These are phyloP conservation scores for Colletotrichum viniferum DNA, from an alignment of 2,329 filamentous ascomycete species.

Conservation along the genomic window DNA sequence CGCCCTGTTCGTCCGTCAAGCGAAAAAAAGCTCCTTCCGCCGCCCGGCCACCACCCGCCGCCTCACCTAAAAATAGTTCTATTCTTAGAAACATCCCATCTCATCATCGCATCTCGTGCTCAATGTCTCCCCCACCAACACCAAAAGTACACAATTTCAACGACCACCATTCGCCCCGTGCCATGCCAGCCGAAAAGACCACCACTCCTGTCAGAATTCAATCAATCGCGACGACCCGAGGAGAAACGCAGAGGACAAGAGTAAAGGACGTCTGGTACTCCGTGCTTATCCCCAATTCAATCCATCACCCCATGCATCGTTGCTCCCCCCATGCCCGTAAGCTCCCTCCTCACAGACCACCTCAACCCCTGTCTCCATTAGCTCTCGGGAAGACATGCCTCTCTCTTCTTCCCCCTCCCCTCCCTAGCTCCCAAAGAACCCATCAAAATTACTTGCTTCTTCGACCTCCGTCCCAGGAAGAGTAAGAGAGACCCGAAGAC, in stretches of 20 bases:
- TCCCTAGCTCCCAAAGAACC: not conserved
- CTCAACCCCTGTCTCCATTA: not conserved
- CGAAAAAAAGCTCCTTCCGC: not conserved
- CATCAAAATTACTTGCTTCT: not conserved
- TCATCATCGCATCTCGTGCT: not conserved
- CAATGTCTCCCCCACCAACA: not conserved
- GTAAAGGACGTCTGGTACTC: not conserved
- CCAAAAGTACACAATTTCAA: not conserved
- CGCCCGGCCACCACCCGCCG: not conserved
- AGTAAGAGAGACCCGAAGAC: not conserved
- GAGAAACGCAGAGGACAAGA: not conserved
- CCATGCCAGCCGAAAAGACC: not conserved
- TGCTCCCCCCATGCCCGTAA: not conserved
- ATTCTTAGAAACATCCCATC: conserved; percentile 3
- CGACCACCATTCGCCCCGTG: not conserved
- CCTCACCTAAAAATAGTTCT: conserved; percentile 8
- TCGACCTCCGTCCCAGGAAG: not conserved
- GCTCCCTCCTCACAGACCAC: not conserved
- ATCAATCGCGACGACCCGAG: not conserved
- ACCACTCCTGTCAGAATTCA: not conserved
- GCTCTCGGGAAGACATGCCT: not conserved
- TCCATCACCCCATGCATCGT: not conserved
- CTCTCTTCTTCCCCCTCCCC: not conserved
- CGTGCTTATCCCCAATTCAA: not conserved
- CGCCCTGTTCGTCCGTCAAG: conserved; percentile 1